These are phyloP conservation scores for Bolboschoenoplectus hybrid DNA, from an alignment of 202 grass and related monocot genomes.

Conservation along the genomic window DNA sequence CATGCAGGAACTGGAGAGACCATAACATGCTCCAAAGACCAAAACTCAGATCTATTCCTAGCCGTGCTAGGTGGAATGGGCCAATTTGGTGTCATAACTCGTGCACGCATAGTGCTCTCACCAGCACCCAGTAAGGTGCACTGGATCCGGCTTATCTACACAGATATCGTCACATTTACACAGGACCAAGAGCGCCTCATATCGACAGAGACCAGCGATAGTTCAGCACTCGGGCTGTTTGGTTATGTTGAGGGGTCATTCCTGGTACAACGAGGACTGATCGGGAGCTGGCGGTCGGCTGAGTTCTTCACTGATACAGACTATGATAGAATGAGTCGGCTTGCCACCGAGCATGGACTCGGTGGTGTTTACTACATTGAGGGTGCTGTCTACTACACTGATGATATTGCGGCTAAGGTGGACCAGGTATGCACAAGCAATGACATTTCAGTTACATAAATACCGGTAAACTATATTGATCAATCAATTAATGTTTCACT, in stretches of 20 bases:
- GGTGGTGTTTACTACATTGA: conserved; percentile 70
- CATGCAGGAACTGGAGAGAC: conserved; percentile 56
- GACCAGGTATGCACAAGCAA: conserved; percentile 45
- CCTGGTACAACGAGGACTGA: conserved; percentile 42
- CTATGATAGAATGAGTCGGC: conserved; percentile 29
- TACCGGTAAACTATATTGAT: neutral
- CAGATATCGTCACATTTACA: conserved; percentile 44
- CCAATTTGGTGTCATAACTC: conserved; percentile 85
- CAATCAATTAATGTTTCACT: neutral
- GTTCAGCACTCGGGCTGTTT: conserved; percentile 44
- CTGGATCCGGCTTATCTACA: conserved; percentile 71
- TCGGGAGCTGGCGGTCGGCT: conserved; percentile 58
- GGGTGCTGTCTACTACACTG: conserved; percentile 63
- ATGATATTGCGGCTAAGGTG: conserved; percentile 17
- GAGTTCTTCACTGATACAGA: conserved; percentile 54
- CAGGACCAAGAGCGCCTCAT: conserved; percentile 72
- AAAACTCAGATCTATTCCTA: conserved; percentile 55
- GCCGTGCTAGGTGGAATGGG: conserved; percentile 77
- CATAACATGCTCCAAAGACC: conserved; percentile 61
- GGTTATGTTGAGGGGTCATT: conserved; percentile 84
- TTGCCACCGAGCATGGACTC: conserved; percentile 29
- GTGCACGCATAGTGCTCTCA: conserved; percentile 59
- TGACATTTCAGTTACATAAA: neutral
- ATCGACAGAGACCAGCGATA: neutral
- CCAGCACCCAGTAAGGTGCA: conserved; percentile 60